Percentiles rank a stretch among this genome's conserved stretches.
phyloP scores from a whole-genome alignment of 306 rosid genomes.

The Cicer judaicum region DNA sequence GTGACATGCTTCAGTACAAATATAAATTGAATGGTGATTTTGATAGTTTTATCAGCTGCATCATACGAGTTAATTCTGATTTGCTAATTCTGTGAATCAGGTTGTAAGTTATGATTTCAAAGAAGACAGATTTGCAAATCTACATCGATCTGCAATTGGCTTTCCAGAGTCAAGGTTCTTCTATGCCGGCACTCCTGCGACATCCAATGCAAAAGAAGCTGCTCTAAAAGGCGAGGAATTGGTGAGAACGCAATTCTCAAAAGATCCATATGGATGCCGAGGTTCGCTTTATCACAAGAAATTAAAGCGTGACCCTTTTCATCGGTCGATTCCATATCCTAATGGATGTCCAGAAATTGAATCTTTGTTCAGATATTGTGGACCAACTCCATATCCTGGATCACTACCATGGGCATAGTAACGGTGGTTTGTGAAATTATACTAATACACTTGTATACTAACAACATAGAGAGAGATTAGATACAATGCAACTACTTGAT shows the following conservation, averaged over 20 bases:
- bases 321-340: constrained; percentile 89
- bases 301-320: constrained; percentile 86
- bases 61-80: constrained; percentile 36
- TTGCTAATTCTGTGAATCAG: constrained; percentile 50
- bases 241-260: constrained; percentile 77
- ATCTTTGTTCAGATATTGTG: constrained; percentile 84
- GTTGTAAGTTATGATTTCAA: constrained; percentile 94
- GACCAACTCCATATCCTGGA: constrained; percentile 70
- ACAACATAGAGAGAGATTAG: constrained; percentile 38
- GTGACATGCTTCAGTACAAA: constrained; percentile 22
- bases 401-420: constrained; percentile 69
- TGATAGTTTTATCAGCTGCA: constrained; percentile 13
- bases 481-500: constrained; percentile 9
- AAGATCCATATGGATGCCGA: constrained; percentile 84
- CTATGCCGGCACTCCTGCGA: constrained; percentile 80
- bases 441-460: constrained; percentile 20
- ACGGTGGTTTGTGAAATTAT: constrained; percentile 3
- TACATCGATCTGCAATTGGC: constrained; percentile 90
- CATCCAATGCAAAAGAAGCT: constrained; percentile 65
- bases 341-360: constrained; percentile 91
- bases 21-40: constrained; percentile 15
- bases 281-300: constrained; percentile 79
- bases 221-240: constrained; percentile 83
- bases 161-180: constrained; percentile 87
- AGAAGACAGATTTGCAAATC: constrained; percentile 74